A percentile compares a stretch with the other conserved stretches of the same genome.
These are phyloP conservation scores for Claviceps purpurea DNA, from an alignment of 2,329 filamentous ascomycete genomes.

Conservation along the genomic window DNA sequence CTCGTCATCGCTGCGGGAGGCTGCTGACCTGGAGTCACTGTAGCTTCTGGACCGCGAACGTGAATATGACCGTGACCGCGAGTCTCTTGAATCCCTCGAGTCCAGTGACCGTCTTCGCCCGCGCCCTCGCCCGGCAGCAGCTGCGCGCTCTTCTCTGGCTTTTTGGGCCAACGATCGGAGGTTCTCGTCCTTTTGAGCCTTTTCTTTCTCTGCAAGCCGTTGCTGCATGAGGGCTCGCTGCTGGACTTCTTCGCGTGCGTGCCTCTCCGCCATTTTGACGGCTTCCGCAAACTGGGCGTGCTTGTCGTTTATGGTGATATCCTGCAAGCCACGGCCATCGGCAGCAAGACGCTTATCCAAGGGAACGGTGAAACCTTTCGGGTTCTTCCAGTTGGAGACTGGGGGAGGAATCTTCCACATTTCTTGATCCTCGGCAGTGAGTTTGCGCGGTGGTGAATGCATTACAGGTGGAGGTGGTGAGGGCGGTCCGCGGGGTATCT, in stretches of 20 bases:
- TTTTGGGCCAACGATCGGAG: slow-evolving; percentile 79
- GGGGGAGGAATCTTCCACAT: slow-evolving; percentile 82
- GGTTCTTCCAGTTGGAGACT: slow-evolving; percentile 98
- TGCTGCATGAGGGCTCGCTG: slow-evolving; percentile 92
- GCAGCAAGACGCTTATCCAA: slow-evolving; percentile 91
- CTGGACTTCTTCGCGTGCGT: slow-evolving; percentile 89
- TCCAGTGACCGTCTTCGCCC: slow-evolving; percentile 25
- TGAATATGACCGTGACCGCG: slow-evolving; percentile 24
- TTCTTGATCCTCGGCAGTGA: slow-evolving; percentile 94
- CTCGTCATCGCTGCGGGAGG: slow-evolving; percentile 50
- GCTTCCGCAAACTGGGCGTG: slow-evolving; percentile 95
- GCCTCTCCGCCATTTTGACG: slow-evolving; percentile 83
- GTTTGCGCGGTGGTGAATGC: slow-evolving; percentile 85
- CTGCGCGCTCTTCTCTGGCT: slow-evolving; percentile 68
- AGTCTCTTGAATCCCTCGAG: slow-evolving; percentile 27
- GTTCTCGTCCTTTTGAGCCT: slow-evolving; percentile 84
- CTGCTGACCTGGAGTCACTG: slow-evolving; percentile 35
- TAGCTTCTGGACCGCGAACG: slow-evolving; percentile 32
- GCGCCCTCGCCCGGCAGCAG: slow-evolving; percentile 23
- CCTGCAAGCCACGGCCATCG: slow-evolving; percentile 81
- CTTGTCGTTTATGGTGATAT: slow-evolving; percentile 95
- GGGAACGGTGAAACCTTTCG: slow-evolving; percentile 93
- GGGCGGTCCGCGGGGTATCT: slow-evolving; percentile 84
- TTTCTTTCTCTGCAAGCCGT: slow-evolving; percentile 90
- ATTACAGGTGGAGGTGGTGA: slow-evolving; percentile 88